Base-by-base conservation (phyloP, 2,329 filamentous ascomycete species). In the Alternaria rosae region DNA sequence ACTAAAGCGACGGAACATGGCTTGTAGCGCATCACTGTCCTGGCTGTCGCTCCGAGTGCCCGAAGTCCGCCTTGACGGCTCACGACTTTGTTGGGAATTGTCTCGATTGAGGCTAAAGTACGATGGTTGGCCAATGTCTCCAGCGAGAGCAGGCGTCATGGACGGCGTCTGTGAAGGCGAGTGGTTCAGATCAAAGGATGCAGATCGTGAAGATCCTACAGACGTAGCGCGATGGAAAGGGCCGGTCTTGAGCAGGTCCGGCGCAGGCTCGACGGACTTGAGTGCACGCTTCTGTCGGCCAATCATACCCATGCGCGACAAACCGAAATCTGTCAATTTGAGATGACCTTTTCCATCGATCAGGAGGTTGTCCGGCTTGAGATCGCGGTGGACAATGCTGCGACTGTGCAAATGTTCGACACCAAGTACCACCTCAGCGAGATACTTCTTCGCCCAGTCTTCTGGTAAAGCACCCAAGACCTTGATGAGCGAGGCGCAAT, bases 381-480 rank as follows among this genome's bases (percentile, higher is more conserved):
- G 81, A 76, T 99, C 95, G 73, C 95, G 91, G 80, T 99, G 96
- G 45, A 99, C 94, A 76, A 99, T 97, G 62, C 94, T 93, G 61
- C 94, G 89, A 76, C 90, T 92, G 81, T 99, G 95, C 48, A 99
- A 85, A 82, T 99, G 94, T 77, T 99, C 93, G 38, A 99, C 93
- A 17, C 96, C 95, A n/a, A 98, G 85, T 54, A 99, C 90, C 45
- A 99, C 94, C 81, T 99, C 95, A 4, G 92, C 95, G 41, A 98
- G 86, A 76, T 99, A 99, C 77, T 97, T 98, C 83, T 96, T 96
- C 4, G 92, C 93, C 96, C 96, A 99, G 70, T 98, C 94, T 81
- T 99, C 96, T 0, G 94, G 92, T 21, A 99, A 85, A 3, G 92
- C 93, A 28, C 94, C 94, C 1, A 99, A 86, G 25, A 97, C 89